A percentile compares a stretch with the other conserved stretches of the same genome.
Evolutionary conservation across 2,329 filamentous ascomycete species (phyloP).

Genomic region (Myriosclerotinia scirpicola): DNA sequence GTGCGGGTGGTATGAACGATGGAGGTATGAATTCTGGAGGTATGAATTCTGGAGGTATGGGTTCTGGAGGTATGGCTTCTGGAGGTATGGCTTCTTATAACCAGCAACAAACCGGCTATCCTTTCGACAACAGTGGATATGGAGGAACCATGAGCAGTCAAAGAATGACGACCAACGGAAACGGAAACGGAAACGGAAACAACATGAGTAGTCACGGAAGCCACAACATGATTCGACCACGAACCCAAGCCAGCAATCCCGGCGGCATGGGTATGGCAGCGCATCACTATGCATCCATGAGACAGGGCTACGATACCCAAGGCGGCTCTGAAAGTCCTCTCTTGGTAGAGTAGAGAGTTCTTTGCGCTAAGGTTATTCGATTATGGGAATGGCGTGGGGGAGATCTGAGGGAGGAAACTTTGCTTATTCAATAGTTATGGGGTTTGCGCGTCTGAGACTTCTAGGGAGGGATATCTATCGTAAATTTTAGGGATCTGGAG

Average conservation of each 20-base stretch:
- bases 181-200: constrained; percentile 2
- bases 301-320: constrained; percentile 20
- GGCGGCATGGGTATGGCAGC: neutral
- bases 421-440: neutral
- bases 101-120: neutral
- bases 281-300: neutral
- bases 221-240: neutral
- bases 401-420: neutral
- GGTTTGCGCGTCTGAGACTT: neutral
- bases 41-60: neutral
- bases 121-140: neutral
- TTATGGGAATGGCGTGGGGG: neutral
- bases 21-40: neutral
- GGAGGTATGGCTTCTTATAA: neutral
- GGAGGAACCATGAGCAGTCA: neutral
- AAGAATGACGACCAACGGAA: constrained; percentile 4
- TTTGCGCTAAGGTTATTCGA: too few species aligned
- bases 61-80: neutral
- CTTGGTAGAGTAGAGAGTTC: constrained; percentile 29
- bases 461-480: too few species aligned
- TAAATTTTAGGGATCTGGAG: neutral
- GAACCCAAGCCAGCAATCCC: neutral
- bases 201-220: neutral
- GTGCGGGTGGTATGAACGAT: too few species aligned
- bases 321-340: constrained; percentile 30